Conservation (phyloP, 129 eudicot genomes). For the Flaveria brownii region DNA sequence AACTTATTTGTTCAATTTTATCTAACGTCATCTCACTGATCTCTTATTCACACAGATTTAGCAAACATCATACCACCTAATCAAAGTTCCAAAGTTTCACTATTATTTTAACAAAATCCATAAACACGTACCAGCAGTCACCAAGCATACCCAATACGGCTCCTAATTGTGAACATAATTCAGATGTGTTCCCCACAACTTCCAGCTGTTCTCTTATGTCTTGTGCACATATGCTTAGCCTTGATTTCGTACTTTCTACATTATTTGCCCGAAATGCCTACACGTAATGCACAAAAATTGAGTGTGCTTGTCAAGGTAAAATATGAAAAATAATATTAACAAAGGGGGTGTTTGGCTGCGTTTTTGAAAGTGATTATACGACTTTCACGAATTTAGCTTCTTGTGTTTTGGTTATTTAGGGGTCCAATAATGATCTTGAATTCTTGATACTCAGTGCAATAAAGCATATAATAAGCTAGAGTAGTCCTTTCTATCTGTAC, state of each 20-base stretch:
- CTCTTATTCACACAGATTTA: background rate
- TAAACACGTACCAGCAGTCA: constrained; percentile 75
- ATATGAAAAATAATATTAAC: background rate
- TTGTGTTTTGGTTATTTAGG: background rate
- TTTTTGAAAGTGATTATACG: background rate
- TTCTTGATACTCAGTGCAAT: background rate
- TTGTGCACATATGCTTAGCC: constrained; percentile 74
- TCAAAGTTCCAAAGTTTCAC: background rate
- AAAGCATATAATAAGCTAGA: background rate
- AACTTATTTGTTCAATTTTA: background rate
- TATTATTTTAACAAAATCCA: background rate
- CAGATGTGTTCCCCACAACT: constrained; percentile 68
- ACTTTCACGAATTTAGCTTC: background rate
- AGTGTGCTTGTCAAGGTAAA: constrained; percentile 12
- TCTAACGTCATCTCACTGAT: background rate
- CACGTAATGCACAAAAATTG: constrained; percentile 30
- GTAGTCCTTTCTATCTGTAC: background rate
- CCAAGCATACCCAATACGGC: constrained; percentile 97
- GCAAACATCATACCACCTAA: background rate
- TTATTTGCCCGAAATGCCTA: constrained; percentile 96
- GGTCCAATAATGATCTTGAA: background rate
- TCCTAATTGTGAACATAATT: constrained; percentile 91
- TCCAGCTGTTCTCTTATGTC: constrained; percentile 82
- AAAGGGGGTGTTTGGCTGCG: background rate
- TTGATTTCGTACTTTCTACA: constrained; percentile 94